phyloP scores from a whole-genome alignment of 176 grass and related monocot genomes.

The Bothriochloa decipiens region DNA sequence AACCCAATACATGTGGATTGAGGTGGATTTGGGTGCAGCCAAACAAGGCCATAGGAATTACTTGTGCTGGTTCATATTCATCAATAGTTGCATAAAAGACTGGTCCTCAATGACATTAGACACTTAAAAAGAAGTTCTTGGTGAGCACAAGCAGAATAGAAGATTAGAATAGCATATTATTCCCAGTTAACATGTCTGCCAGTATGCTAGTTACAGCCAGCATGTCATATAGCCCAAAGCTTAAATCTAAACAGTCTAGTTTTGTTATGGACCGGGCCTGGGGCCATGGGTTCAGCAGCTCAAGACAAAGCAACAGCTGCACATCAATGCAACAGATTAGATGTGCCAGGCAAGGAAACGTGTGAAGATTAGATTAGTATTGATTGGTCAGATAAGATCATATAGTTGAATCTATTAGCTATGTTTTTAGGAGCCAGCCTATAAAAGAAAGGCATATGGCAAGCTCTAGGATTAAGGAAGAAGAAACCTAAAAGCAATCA shows the following conservation, averaged over 20 bases:
- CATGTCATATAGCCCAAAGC: constrained; percentile 19
- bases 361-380: neutral
- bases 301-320: neutral
- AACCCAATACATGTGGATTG: no score
- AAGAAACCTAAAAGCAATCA: no score
- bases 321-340: neutral
- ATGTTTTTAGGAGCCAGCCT: neutral
- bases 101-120: neutral
- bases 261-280: neutral
- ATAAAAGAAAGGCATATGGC: neutral
- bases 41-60: neutral
- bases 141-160: neutral
- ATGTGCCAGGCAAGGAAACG: neutral
- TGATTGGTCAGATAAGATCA: neutral
- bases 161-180: no score
- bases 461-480: no score
- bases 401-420: neutral
- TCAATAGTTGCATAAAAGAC: neutral
- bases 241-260: neutral
- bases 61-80: constrained; percentile 14
- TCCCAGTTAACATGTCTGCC: neutral
- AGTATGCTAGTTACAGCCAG: neutral
- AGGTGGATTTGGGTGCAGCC: no score
- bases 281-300: neutral
- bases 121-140: neutral